A percentile compares a stretch with the other conserved stretches of the same genome.
Evolutionary conservation across 208 protist genomes (phyloP).

Genomic region (Acanthamoeba polyphaga): DNA sequence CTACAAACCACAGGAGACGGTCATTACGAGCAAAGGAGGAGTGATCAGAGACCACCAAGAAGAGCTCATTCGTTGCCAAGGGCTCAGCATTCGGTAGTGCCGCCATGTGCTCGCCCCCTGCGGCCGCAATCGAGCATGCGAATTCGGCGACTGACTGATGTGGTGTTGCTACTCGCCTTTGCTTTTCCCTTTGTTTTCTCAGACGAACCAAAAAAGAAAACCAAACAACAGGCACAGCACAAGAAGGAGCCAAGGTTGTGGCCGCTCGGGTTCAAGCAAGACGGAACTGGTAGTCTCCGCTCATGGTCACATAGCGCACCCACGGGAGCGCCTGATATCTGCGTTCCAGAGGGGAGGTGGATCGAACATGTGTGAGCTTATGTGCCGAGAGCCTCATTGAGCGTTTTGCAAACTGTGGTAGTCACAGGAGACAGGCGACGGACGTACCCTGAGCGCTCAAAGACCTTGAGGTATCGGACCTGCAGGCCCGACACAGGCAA

Average conservation of each 20-base stretch:
- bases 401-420: no score
- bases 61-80: neutral
- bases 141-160: no score
- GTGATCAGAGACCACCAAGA: conserved; percentile 21
- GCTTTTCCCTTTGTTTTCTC: no score
- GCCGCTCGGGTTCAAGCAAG: neutral
- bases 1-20: conserved; percentile 42
- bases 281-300: conserved; percentile 97
- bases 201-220: no score
- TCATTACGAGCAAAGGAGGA: conserved; percentile 30
- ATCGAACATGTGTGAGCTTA: neutral
- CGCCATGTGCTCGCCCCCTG: no score
- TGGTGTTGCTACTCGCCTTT: no score
- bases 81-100: neutral
- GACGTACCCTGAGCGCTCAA: conserved; percentile 95
- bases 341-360: neutral
- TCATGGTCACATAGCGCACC: conserved; percentile 99
- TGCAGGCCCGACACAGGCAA: conserved; percentile 98
- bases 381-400: neutral
- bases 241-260: no score
- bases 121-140: no score
- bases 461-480: conserved; percentile 98
- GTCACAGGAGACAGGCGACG: no score
- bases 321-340: conserved; percentile 97
- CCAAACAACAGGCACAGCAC: no score